phyloP scores from a whole-genome alignment of 2,329 filamentous ascomycete species.

The Talaromyces sp. region DNA sequence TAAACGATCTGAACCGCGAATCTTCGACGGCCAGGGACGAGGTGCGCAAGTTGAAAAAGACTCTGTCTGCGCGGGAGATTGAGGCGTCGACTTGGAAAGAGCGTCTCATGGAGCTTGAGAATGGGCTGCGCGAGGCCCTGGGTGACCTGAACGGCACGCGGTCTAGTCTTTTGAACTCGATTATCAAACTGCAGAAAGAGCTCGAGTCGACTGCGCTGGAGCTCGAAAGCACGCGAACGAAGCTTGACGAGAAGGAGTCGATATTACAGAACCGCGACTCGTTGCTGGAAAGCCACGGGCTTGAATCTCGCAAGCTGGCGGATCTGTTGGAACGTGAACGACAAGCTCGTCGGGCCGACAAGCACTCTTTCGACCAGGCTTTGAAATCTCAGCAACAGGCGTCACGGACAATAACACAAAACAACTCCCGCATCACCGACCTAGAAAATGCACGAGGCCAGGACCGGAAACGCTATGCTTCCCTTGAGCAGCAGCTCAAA shows the following conservation, averaged over 20 bases:
- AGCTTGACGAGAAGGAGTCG: slow-evolving; percentile 83
- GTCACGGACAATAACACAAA: slow-evolving; percentile 76
- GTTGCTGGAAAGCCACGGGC: slow-evolving; percentile 79
- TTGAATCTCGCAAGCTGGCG: slow-evolving; percentile 78
- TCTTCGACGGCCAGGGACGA: slow-evolving; percentile 80
- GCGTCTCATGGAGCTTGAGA: slow-evolving; percentile 82
- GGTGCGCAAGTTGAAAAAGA: slow-evolving; percentile 74
- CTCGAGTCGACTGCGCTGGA: slow-evolving; percentile 80
- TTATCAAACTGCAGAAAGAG: slow-evolving; percentile 81
- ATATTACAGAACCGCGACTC: slow-evolving; percentile 85
- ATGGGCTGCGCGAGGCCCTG: slow-evolving; percentile 77
- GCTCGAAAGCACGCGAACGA: slow-evolving; percentile 70
- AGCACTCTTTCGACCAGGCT: slow-evolving; percentile 80
- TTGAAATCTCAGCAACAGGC: slow-evolving; percentile 85
- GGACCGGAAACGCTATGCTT: slow-evolving; percentile 71
- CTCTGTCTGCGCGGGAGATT: slow-evolving; percentile 74
- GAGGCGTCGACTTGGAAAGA: slow-evolving; percentile 91
- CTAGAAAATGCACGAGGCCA: slow-evolving; percentile 74
- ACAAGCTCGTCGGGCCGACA: slow-evolving; percentile 76
- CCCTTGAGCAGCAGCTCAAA: slow-evolving; percentile 73
- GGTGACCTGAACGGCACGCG: slow-evolving; percentile 84
- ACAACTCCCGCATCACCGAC: slow-evolving; percentile 79
- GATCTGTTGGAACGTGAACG: slow-evolving; percentile 92
- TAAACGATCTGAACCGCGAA: slow-evolving; percentile 89
- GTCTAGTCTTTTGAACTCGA: slow-evolving; percentile 78